These are phyloP conservation scores for Neurospora sp. DNA, from an alignment of 495 filamentous ascomycete genomes.

Conservation along the genomic window DNA sequence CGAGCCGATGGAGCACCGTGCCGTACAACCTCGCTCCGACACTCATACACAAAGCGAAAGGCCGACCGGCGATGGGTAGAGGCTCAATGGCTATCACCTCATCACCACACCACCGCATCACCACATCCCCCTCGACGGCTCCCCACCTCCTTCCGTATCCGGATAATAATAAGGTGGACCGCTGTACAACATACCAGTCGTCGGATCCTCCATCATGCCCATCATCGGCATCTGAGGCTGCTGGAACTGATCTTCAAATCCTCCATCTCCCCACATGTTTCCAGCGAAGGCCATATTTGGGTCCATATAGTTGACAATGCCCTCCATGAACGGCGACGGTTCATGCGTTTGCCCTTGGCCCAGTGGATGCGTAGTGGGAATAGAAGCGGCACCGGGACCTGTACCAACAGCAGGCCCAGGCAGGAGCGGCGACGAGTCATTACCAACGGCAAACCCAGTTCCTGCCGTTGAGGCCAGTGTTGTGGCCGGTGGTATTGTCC, in stretches of 20 bases:
- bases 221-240: conserved; percentile 1
- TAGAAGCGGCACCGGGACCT: neutral
- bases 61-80: neutral
- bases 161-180: neutral
- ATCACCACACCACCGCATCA: neutral
- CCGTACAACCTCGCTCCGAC: neutral
- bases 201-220: neutral
- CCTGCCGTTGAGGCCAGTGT: neutral
- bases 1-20: neutral
- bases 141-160: neutral
- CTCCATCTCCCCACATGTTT: neutral
- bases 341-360: neutral
- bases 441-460: neutral
- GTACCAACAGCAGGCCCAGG: neutral
- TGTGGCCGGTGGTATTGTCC: neutral
- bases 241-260: conserved; percentile 1
- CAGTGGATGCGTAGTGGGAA: neutral
- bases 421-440: neutral
- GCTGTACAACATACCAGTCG: neutral
- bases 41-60: neutral
- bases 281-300: neutral
- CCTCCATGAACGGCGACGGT: neutral
- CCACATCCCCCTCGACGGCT: neutral
- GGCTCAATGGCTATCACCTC: neutral
- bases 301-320: neutral